These are phyloP conservation scores for Diplodia mutila DNA, from an alignment of 2,329 filamentous ascomycete genomes.

Conservation along the genomic window DNA sequence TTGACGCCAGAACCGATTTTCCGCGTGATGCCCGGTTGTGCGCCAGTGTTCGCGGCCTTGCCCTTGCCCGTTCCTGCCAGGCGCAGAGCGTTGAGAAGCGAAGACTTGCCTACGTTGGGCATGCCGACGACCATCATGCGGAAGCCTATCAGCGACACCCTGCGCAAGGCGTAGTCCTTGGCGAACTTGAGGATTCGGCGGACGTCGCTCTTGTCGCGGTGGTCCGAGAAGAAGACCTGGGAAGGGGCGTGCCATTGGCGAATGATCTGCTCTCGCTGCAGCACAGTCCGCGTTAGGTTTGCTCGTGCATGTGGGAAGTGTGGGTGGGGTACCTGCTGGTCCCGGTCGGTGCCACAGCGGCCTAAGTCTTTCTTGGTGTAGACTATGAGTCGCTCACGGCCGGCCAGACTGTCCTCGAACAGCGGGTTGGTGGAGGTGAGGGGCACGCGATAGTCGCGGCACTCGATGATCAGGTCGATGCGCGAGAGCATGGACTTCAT, in stretches of 20 bases:
- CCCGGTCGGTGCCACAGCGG: conserved; percentile 43
- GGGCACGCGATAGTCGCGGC: conserved; percentile 89
- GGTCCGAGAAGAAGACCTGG: conserved; percentile 56
- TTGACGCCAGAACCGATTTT: conserved; percentile 84
- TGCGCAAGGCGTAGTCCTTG: conserved; percentile 53
- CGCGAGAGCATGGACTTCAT: conserved; percentile 81
- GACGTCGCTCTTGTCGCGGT: conserved; percentile 51
- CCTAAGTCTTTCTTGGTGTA: conserved; percentile 90
- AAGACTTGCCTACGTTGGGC: conserved; percentile 97
- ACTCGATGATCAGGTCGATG: conserved; percentile 90
- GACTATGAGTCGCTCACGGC: conserved; percentile 75
- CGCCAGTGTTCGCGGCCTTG: conserved; percentile 81
- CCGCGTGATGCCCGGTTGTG: conserved; percentile 86
- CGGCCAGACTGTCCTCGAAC: conserved; percentile 77
- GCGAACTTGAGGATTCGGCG: conserved; percentile 55
- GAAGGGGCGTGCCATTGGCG: conserved; percentile 58
- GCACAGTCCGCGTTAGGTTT: conserved; percentile 27
- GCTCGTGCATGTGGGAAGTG: neutral
- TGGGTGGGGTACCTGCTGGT: conserved; percentile 1
- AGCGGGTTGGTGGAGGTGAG: conserved; percentile 87
- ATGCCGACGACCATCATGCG: conserved; percentile 90
- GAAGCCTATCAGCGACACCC: conserved; percentile 71
- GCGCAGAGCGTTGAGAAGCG: conserved; percentile 86
- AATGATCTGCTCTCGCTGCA: conserved; percentile 56
- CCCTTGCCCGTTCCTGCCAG: conserved; percentile 65